phyloP scores from a whole-genome alignment of 2,329 filamentous ascomycete species.

The Ophiostoma quercus region DNA sequence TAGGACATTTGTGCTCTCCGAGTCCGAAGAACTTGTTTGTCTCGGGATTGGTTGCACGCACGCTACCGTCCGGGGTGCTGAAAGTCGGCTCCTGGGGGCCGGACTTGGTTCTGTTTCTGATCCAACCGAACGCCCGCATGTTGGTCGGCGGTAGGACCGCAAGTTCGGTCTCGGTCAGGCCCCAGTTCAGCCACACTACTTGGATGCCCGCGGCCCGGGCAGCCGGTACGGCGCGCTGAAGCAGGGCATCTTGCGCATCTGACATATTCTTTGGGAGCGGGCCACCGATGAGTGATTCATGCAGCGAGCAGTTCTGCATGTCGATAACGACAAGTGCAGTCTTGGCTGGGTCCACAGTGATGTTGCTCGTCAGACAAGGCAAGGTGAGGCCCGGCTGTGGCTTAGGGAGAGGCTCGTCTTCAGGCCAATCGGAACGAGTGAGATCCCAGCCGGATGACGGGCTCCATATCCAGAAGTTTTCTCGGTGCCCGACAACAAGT shows the following conservation, averaged over 20 bases:
- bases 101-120: too few relatives aligned
- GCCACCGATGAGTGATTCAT: neutral
- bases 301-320: neutral
- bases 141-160: too few relatives aligned
- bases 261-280: neutral
- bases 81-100: too few relatives aligned
- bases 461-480: neutral
- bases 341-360: neutral
- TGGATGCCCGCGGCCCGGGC: too few relatives aligned
- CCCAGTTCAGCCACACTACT: too few relatives aligned
- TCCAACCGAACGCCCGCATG: too few relatives aligned
- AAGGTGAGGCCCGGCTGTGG: neutral
- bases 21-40: too few relatives aligned
- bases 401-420: neutral
- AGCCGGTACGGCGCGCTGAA: neutral
- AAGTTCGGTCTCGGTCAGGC: too few relatives aligned
- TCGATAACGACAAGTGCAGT: neutral
- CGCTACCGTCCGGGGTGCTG: too few relatives aligned
- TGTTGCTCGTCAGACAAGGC: neutral
- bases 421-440: neutral
- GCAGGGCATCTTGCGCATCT: neutral
- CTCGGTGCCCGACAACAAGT: neutral
- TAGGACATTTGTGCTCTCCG: too few relatives aligned
- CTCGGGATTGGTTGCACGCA: too few relatives aligned
- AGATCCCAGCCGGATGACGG: neutral